phyloP scores from a whole-genome alignment of 768 basidiomycete species.

The Termitomyces sp. region DNA sequence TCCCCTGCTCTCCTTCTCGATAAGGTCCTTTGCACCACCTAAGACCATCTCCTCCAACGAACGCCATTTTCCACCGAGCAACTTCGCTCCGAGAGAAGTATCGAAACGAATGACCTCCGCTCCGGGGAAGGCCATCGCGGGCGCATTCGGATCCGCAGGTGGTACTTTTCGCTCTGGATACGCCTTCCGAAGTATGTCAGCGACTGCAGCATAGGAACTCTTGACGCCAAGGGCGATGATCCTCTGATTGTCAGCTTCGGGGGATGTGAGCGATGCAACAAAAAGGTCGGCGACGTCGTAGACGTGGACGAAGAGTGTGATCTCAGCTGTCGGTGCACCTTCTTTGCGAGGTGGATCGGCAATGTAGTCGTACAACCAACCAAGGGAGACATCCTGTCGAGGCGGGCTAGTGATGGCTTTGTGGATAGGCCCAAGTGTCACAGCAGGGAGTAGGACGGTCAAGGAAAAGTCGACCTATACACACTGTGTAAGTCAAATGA shows the following conservation, averaged over 20 bases:
- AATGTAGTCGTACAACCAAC: constrained; percentile 13
- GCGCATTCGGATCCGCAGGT: constrained; percentile 8
- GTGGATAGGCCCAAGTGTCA: constrained; percentile 9
- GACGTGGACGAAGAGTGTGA: constrained; percentile 10
- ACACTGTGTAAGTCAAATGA: background rate
- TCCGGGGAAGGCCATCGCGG: constrained; percentile 11
- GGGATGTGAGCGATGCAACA: constrained; percentile 9
- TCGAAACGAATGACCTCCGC: constrained; percentile 14
- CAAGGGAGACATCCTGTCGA: constrained; percentile 14
- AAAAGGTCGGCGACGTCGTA: constrained; percentile 15
- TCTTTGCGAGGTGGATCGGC: constrained; percentile 7
- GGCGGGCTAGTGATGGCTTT: constrained; percentile 9
- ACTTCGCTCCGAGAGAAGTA: constrained; percentile 7
- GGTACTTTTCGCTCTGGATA: constrained; percentile 13
- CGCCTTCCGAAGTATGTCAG: constrained; percentile 12
- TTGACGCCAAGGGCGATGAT: constrained; percentile 10
- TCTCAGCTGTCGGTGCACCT: constrained; percentile 8
- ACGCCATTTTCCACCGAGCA: constrained; percentile 13
- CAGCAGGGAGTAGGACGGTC: constrained; percentile 9
- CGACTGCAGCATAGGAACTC: constrained; percentile 11
- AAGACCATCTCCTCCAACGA: constrained; percentile 14
- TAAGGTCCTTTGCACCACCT: constrained; percentile 7
- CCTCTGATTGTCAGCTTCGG: constrained; percentile 10
- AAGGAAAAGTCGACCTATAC: constrained; percentile 10
- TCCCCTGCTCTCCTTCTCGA: constrained; percentile 11